Evolutionary conservation across 331 rosid genomes (phyloP), one percentile per base, ranked within the genome.

Genomic region (Prunus yedoensis): DNA sequence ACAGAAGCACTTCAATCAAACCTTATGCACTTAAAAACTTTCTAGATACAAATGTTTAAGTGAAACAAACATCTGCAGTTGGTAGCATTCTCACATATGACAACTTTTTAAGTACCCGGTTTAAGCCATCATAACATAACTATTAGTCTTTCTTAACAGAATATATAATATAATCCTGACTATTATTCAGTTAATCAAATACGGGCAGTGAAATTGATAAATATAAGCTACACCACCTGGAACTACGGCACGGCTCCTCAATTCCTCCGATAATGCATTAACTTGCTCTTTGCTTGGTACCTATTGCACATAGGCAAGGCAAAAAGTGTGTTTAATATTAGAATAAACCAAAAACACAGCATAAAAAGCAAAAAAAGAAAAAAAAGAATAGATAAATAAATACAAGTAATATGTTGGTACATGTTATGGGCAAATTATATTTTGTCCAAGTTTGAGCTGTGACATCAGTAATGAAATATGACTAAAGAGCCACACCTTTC

Each of bases 281-380:
- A 89, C 97, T 88, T 95, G 99, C 76, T 83, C 90, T 83, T 95
- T 95, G 80, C 68, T 95, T 74, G 99, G 97, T 77, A 95, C 86
- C 99, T 95, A 85, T 64, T 57, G 76, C 57, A 32, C 47, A 80
- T 45, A 46, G 35, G 17, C 70, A 74, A 70, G 79, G 73, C 27
- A 52, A 64, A 70, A 30, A 47, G 49, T 54, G 74, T 25, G 63
- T 43, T 71, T 60, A 20, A 46, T 8, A 41, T 76, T 73, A 6
- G 60, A 13, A 49, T 45, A 50, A 7, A 63, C 20, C 45, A 68
- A 51, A 74, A 68, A 53, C 10, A 60, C 16, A 14, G 1, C 25
- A 58, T 12, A 41, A 30, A 76, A 73, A 53, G 53, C 21, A 1
- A 27, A 27, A 32, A 15, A 38, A 61, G 6, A 15, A 12, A 54